Evolutionary conservation across 2,329 filamentous ascomycete genomes (phyloP).

Genomic region (Harringtonia lauricola): DNA sequence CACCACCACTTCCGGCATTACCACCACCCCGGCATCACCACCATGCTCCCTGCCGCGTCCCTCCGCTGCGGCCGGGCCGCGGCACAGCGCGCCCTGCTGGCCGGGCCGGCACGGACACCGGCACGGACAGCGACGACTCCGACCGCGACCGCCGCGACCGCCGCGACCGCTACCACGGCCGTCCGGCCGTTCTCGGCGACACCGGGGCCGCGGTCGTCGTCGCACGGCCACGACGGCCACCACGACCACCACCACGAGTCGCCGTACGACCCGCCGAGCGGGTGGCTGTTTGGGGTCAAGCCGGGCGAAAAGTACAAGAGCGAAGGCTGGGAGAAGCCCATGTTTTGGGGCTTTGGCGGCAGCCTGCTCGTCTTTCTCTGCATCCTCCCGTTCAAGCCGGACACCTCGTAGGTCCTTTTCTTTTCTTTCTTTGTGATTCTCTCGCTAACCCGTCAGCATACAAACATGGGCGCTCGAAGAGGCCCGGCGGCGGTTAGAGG

Average conservation of each 20-base stretch:
- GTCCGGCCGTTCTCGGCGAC: conserved; percentile 9
- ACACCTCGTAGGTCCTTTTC: conserved; percentile 96
- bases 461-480: conserved; percentile 99
- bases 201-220: conserved; percentile 3
- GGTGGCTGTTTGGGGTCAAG: conserved; percentile 90
- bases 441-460: conserved; percentile 57
- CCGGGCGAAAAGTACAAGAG: conserved; percentile 92
- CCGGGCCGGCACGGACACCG: neutral
- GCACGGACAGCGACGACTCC: conserved; percentile 1
- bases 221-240: too few relatives aligned
- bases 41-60: too few relatives aligned
- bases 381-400: conserved; percentile 91
- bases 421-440: too few relatives aligned
- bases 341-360: conserved; percentile 76
- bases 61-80: too few relatives aligned
- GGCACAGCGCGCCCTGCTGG: too few relatives aligned
- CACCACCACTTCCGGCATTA: too few relatives aligned
- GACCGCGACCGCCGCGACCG: neutral
- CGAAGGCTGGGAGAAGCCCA: conserved; percentile 90
- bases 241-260: conserved; percentile 47
- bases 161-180: neutral
- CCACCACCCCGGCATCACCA: too few relatives aligned
- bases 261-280: conserved; percentile 80
- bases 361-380: conserved; percentile 62
- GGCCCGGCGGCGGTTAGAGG: conserved; percentile 87